phyloP scores from a whole-genome alignment of 805 yeast genomes.

The Jamesozyma lodderae region DNA sequence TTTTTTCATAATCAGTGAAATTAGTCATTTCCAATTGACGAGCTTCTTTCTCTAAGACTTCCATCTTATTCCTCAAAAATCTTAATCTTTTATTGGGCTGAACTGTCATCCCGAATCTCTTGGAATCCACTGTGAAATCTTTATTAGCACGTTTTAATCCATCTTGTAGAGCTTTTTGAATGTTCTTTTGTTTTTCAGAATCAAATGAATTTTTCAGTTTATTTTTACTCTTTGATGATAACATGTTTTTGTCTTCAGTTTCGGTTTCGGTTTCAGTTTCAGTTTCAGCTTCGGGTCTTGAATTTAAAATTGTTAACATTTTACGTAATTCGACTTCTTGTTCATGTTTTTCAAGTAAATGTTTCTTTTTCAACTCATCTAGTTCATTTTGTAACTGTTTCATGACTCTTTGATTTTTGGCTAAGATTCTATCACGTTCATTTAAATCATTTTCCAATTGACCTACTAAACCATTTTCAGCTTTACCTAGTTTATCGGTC shows the following conservation, averaged over 20 bases:
- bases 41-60: slow-evolving; percentile 73
- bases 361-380: slow-evolving; percentile 55
- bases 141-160: slow-evolving; percentile 32
- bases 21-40: slow-evolving; percentile 79
- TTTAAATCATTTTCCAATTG: slow-evolving; percentile 54
- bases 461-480: slow-evolving; percentile 74
- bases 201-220: slow-evolving; percentile 9
- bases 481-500: slow-evolving; percentile 57
- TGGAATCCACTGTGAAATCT: slow-evolving; percentile 33
- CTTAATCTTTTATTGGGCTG: slow-evolving; percentile 75
- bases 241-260: slow-evolving; percentile 15
- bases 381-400: slow-evolving; percentile 56
- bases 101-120: slow-evolving; percentile 33
- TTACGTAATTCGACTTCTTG: slow-evolving; percentile 73
- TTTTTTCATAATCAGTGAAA: slow-evolving; percentile 43
- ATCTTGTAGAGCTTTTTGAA: slow-evolving; percentile 26
- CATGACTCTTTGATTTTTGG: slow-evolving; percentile 54
- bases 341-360: slow-evolving; percentile 56
- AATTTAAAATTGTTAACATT: slow-evolving; percentile 54
- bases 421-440: slow-evolving; percentile 60
- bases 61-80: slow-evolving; percentile 75
- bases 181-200: slow-evolving; percentile 24
- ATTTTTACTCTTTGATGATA: slow-evolving; percentile 6
- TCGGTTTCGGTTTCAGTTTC: too few species aligned
- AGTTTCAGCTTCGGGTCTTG: slow-evolving; percentile 21